Evolutionary conservation across 345 rosid species (phyloP), one percentile per base, ranked within the genome.

Genomic region (Microthlaspi erraticum): DNA sequence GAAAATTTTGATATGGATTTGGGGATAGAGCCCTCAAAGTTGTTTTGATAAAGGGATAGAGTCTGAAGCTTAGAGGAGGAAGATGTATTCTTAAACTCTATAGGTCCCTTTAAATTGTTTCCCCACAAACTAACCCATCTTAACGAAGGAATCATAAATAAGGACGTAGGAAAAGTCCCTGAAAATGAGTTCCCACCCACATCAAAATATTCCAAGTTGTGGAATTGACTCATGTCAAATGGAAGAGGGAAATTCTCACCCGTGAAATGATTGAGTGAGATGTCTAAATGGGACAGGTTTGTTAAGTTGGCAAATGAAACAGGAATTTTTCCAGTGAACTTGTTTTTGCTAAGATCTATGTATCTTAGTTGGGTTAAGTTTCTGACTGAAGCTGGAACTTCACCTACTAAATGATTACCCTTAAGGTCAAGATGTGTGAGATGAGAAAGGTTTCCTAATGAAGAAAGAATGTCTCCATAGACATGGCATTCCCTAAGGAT

Each of bases 311-410:
- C 8, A 33, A 32, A 33, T 2, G 60, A 6, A 55, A 16, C 7
- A 32, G 0, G 60, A 33, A 55, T 14, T 4, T 33, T 33, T 16
- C 60, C 60, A 34, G 5, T 2, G 0, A 42, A 36, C 2, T 13
- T 17, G 3, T 68, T 55, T 4, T 0, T 0, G 0, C 1, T 1
- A 31, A 64, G 43, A 26, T 5, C 5, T 23, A 63, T 1, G 42
- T 32, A 7, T 17, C 9, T 18, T 45, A 38, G 52, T 53, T 66
- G 20, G 41, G 38, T 55, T 20, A 44, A 37, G 64, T 44, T 19
- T 19, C 72, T 16, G 2, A 69, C 0, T 26, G 57, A 68, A 57
- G 17, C 9, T 0, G 34, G 56, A 44, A 68, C 2, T 45, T 68
- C 23, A 19, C 72, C 44, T 13, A 19, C 57, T 26, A 52, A 13